Evolutionary conservation across 176 grass and related monocot species (phyloP), one percentile per base, ranked within the genome.

Genomic region (Saccharum officinarum): DNA sequence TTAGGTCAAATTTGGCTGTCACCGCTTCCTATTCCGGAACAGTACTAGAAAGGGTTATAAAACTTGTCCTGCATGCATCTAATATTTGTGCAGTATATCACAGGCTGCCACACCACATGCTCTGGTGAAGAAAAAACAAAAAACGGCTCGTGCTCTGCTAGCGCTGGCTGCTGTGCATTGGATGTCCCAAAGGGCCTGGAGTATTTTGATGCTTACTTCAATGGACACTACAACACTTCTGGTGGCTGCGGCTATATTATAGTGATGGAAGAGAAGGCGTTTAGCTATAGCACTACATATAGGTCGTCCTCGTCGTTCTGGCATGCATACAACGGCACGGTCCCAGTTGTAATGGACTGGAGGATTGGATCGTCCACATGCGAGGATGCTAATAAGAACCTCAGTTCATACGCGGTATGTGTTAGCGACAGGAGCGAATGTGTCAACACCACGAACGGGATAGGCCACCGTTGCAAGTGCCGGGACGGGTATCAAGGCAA

Each of bases 261-360:
- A 46, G 1, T 87, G 0, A 80, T 80, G 73, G 89, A 87, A 11
- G 10, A 28, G 22, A 67, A 40, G 17, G 14, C 12, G 0, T 84
- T 91, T n/a, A 26, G n/a, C 0, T 84, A 76, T 25, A 69, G 11
- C 42, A 57, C 55, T 0, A 39, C 39, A 26, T 87, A 87, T 31
- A 8, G 79, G 4, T 7, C 8, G 8, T 67, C 65, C 0, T 25
- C 12, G 7, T 23, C 9, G 34, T 87, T 91, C 1, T 13, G 13
- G 8, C 5, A 74, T 5, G 6, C 1, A 10, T 11, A 78, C 45
- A 46, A 52, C 1, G 57, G 42, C 1, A 0, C 0, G 1, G 42
- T 80, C 22, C 74, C 89, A 10, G 8, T 41, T 8, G 81, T 88
- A 13, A 14, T 91, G 33, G 33, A 86, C 64, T 86, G 83, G 83